These are phyloP conservation scores for Plasmodium billcollinsi DNA, from an alignment of 169 alveolate species.

Conservation along the genomic window DNA sequence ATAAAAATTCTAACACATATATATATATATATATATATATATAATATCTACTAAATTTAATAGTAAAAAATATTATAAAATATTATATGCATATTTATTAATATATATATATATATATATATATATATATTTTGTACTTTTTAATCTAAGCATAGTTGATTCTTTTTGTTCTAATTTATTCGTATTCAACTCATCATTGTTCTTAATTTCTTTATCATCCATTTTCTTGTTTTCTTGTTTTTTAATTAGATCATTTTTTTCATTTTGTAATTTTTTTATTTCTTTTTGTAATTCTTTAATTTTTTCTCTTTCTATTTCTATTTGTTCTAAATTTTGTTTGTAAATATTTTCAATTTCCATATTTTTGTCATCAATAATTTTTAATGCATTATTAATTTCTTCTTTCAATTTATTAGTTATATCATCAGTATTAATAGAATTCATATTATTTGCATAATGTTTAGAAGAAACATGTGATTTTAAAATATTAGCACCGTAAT, in stretches of 20 bases:
- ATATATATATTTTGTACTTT: conserved; percentile 17
- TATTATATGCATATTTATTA: not conserved
- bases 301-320: conserved; percentile 50
- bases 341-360: conserved; percentile 44
- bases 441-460: not conserved
- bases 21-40: conserved; percentile 3
- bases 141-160: conserved; percentile 11
- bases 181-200: not conserved
- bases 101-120: not conserved
- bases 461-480: conserved; percentile 10
- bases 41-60: not conserved
- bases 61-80: not conserved
- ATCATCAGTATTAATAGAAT: conserved; percentile 29
- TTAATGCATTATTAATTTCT: conserved; percentile 53
- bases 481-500: not conserved
- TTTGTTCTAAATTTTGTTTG: conserved; percentile 18
- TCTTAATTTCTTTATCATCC: not conserved
- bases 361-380: conserved; percentile 70
- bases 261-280: conserved; percentile 44
- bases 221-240: not conserved
- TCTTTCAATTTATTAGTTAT: conserved; percentile 55
- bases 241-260: conserved; percentile 8
- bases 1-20: not conserved
- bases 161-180: conserved; percentile 3
- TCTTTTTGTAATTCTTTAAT: conserved; percentile 33